A percentile compares a stretch with the other conserved stretches of the same genome.
These are phyloP conservation scores for Penicillium crystallinum DNA, from an alignment of 495 filamentous ascomycete species.

Conservation along the genomic window DNA sequence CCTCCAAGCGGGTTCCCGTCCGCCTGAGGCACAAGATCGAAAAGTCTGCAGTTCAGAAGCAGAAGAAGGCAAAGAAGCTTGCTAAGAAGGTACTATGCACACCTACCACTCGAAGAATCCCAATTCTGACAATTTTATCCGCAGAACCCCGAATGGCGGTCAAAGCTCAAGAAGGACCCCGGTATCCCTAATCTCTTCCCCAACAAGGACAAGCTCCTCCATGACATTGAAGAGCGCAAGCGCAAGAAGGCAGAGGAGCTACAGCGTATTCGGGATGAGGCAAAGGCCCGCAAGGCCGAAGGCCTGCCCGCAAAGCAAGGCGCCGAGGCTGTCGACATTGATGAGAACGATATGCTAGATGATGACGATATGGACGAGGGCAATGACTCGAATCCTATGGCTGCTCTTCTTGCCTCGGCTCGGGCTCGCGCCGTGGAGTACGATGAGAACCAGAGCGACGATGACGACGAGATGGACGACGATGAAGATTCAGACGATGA, in stretches of 20 bases:
- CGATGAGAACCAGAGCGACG: conserved; percentile 56
- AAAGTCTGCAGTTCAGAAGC: conserved; percentile 86
- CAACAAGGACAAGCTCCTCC: conserved; percentile 90
- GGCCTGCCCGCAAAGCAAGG: conserved; percentile 28
- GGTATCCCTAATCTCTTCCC: conserved; percentile 97
- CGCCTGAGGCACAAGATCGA: conserved; percentile 93
- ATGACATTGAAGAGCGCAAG: conserved; percentile 87
- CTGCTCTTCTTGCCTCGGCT: conserved; percentile 87
- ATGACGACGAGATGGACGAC: conserved; percentile 56
- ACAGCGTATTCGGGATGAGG: conserved; percentile 61
- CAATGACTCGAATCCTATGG: conserved; percentile 79
- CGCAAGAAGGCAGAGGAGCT: conserved; percentile 75
- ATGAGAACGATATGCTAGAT: conserved; percentile 46
- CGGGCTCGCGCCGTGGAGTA: conserved; percentile 79
- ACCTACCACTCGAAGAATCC: not conserved
- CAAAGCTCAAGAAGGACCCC: conserved; percentile 90
- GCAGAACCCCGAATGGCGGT: conserved; percentile 89
- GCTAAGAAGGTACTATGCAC: conserved; percentile 63
- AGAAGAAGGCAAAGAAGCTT: conserved; percentile 78
- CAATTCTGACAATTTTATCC: conserved; percentile 7
- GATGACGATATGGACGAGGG: conserved; percentile 55
- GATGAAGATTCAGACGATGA: conserved; percentile 46
- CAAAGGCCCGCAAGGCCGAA: conserved; percentile 56
- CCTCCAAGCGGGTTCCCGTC: conserved; percentile 86
- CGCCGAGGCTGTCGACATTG: conserved; percentile 36